These are phyloP conservation scores for Syncephalastrum racemosum DNA, from an alignment of 371 early-diverging fungal species.

Conservation along the genomic window DNA sequence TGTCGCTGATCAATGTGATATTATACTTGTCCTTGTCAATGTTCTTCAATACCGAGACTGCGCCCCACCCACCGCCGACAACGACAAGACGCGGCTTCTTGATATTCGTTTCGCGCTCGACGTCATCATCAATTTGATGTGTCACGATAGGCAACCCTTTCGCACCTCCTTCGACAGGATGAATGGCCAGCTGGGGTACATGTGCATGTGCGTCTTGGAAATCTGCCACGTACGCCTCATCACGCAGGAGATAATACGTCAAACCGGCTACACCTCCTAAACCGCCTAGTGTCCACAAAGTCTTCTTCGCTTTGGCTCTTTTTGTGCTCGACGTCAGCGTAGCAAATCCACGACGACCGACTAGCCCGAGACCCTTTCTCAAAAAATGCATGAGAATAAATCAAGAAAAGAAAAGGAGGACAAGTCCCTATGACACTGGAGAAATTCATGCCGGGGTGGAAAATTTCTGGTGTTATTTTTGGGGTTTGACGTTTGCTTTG, in stretches of 20 bases:
- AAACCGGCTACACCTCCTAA: conserved; percentile 1
- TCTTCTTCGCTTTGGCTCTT: too few species aligned
- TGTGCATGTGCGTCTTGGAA: conserved; percentile 24
- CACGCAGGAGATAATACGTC: conserved; percentile 21
- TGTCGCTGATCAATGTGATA: conserved; percentile 63
- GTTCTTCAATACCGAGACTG: conserved; percentile 56
- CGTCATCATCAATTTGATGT: conserved; percentile 29
- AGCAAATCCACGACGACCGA: too few species aligned
- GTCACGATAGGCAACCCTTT: conserved; percentile 34
- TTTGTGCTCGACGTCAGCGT: too few species aligned
- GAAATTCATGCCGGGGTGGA: too few species aligned
- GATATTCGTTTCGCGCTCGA: conserved; percentile 14
- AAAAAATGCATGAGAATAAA: too few species aligned
- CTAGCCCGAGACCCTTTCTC: too few species aligned
- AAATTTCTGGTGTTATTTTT: too few species aligned
- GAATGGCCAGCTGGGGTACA: conserved; percentile 31
- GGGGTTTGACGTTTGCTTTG: too few species aligned
- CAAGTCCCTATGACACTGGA: too few species aligned
- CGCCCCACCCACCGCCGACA: conserved; percentile 80
- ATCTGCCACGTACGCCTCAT: conserved; percentile 21
- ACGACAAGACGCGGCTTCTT: conserved; percentile 68
- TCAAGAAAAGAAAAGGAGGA: too few species aligned
- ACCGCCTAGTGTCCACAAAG: too few species aligned
- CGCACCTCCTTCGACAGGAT: conserved; percentile 36
- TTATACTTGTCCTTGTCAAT: conserved; percentile 73